These are phyloP conservation scores for Apium graveolens DNA, from an alignment of 129 eudicot species.

Conservation along the genomic window DNA sequence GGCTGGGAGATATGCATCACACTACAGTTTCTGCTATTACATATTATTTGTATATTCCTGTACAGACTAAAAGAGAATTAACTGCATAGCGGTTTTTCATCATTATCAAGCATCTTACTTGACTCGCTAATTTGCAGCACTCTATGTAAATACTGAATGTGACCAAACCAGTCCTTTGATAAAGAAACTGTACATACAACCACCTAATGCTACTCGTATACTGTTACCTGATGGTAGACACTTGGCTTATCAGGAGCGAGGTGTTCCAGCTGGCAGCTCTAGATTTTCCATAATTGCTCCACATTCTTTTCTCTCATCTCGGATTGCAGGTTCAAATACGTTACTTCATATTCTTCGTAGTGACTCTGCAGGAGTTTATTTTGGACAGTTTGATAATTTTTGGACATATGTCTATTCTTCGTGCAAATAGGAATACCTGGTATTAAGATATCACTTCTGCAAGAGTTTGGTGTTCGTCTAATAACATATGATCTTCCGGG, in stretches of 20 bases:
- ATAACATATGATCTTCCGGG: conserved; percentile 94
- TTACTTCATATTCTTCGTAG: not conserved
- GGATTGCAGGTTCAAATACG: conserved; percentile 65
- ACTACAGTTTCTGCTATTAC: not conserved
- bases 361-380: not conserved
- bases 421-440: conserved; percentile 75
- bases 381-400: not conserved
- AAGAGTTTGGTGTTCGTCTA: conserved; percentile 75
- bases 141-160: conserved; percentile 42
- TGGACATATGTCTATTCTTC: conserved; percentile 7
- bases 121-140: conserved; percentile 40
- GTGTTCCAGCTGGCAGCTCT: conserved; percentile 58
- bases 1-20: not conserved
- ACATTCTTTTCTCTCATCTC: conserved; percentile 79
- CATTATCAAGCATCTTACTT: conserved; percentile 23
- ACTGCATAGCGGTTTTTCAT: not conserved
- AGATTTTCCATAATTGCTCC: conserved; percentile 63
- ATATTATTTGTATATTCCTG: not conserved
- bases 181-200: conserved; percentile 56
- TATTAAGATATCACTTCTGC: conserved; percentile 53
- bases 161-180: conserved; percentile 41
- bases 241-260: conserved; percentile 82
- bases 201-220: conserved; percentile 69
- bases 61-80: not conserved
- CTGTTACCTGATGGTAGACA: conserved; percentile 87